A percentile compares a stretch with the other conserved stretches of the same genome.
Evolutionary conservation across 2,329 filamentous ascomycete species (phyloP).

Genomic region (Trichoderma sp.): DNA sequence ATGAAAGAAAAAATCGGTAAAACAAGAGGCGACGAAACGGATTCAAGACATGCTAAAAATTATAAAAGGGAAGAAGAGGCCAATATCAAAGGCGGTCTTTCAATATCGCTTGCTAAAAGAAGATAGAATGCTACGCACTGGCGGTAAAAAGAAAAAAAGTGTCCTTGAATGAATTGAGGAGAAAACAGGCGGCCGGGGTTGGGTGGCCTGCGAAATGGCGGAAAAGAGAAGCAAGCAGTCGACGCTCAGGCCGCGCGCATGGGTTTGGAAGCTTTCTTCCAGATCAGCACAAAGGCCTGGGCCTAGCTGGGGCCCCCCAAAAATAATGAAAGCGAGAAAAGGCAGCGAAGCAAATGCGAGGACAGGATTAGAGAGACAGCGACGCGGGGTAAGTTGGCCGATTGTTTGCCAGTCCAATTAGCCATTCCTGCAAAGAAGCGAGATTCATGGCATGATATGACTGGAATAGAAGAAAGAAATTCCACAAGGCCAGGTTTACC

Average conservation of each 20-base stretch:
- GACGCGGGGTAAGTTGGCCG: constrained; percentile 24
- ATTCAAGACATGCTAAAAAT: neutral
- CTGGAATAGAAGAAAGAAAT: neutral
- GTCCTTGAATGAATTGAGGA: neutral
- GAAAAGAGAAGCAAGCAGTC: neutral
- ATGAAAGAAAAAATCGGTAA: neutral
- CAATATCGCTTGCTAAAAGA: neutral
- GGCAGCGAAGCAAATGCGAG: neutral
- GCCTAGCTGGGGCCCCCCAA: constrained; percentile 1
- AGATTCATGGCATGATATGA: constrained; percentile 4
- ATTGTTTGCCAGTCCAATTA: constrained; percentile 6
- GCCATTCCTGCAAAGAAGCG: neutral
- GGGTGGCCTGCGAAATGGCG: constrained; percentile 9
- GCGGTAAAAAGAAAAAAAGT: constrained; percentile 2
- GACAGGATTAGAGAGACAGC: neutral
- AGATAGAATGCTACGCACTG: neutral
- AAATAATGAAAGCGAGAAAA: neutral
- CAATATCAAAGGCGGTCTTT: neutral
- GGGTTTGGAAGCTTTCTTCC: constrained; percentile 17
- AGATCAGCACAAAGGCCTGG: constrained; percentile 11
- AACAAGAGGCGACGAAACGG: neutral
- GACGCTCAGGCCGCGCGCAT: constrained; percentile 1
- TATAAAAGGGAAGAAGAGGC: neutral
- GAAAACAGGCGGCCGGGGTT: constrained; percentile 7
- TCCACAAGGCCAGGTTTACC: neutral